These are phyloP conservation scores for Gloeophyllum trabeum DNA, from an alignment of 768 basidiomycete genomes.

Conservation along the genomic window DNA sequence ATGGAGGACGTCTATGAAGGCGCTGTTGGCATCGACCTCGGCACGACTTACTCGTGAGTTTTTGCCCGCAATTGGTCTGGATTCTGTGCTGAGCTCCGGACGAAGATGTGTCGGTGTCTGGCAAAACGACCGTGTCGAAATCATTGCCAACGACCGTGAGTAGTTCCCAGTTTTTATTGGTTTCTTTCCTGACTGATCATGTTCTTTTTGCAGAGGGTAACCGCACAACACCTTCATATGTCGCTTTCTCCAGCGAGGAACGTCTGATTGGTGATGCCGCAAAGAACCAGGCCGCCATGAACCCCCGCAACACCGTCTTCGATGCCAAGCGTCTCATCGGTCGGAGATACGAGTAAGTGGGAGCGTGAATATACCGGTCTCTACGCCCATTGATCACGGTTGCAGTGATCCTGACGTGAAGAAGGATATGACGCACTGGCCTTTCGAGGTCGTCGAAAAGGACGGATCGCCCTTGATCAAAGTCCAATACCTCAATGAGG, in stretches of 20 bases:
- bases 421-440: constrained; percentile 97
- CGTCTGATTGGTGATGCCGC: constrained; percentile 98
- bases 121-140: constrained; percentile 99
- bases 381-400: constrained; percentile 6
- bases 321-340: constrained; percentile 99
- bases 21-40: constrained; percentile 94
- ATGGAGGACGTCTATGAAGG: constrained; percentile 94
- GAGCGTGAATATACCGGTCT: not conserved
- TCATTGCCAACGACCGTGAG: constrained; percentile 95
- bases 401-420: constrained; percentile 87
- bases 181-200: constrained; percentile 3
- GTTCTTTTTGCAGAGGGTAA: constrained; percentile 74
- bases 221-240: constrained; percentile 98
- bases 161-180: constrained; percentile 14
- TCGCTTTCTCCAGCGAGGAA: constrained; percentile 94
- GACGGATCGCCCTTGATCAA: constrained; percentile 96
- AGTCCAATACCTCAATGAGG: constrained; percentile 90
- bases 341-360: constrained; percentile 81
- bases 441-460: constrained; percentile 92
- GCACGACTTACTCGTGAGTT: constrained; percentile 91
- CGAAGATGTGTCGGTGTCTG: constrained; percentile 94
- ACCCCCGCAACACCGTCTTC: constrained; percentile 97
- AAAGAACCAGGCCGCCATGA: constrained; percentile 99
- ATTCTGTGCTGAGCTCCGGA: not conserved
- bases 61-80: not conserved